Conservation (phyloP, 2,329 filamentous ascomycete species). For the Chalara sp. region DNA sequence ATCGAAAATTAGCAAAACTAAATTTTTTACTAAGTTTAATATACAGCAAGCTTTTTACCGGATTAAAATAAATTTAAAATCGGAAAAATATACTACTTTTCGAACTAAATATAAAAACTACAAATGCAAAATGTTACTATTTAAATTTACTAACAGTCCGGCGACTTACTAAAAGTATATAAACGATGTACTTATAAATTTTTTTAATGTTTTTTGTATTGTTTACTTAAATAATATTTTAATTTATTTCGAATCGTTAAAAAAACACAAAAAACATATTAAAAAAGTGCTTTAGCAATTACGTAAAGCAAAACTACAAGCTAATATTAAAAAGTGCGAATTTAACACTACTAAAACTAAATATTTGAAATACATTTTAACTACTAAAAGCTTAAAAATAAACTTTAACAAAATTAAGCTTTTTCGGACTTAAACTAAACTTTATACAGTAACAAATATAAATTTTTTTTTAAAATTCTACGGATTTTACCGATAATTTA, state of each 20-base stretch:
- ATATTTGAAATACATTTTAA: slow-evolving; percentile 6
- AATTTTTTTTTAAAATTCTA: too few relatives aligned
- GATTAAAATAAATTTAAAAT: background rate
- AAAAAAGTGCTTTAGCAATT: background rate
- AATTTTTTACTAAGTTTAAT: background rate
- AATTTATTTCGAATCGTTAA: too few relatives aligned
- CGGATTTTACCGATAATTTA: too few relatives aligned
- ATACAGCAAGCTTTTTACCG: background rate
- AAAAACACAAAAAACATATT: background rate
- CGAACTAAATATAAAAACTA: background rate
- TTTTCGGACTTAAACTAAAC: too few relatives aligned
- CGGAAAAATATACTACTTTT: background rate
- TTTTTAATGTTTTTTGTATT: slow-evolving; percentile 2
- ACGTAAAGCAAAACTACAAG: background rate
- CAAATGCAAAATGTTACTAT: slow-evolving; percentile 2
- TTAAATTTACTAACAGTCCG: slow-evolving; percentile 3
- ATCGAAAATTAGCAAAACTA: background rate
- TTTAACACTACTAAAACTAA: slow-evolving; percentile 1
- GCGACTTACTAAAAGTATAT: slow-evolving; percentile 4
- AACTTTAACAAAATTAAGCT: too few relatives aligned
- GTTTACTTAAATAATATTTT: background rate
- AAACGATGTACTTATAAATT: slow-evolving; percentile 4
- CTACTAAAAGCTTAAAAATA: background rate
- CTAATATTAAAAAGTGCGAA: slow-evolving; percentile 4
- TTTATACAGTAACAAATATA: slow-evolving; percentile 2